Base-by-base conservation (phyloP, 768 basidiomycete species). In the Naganishia friedmannii region DNA sequence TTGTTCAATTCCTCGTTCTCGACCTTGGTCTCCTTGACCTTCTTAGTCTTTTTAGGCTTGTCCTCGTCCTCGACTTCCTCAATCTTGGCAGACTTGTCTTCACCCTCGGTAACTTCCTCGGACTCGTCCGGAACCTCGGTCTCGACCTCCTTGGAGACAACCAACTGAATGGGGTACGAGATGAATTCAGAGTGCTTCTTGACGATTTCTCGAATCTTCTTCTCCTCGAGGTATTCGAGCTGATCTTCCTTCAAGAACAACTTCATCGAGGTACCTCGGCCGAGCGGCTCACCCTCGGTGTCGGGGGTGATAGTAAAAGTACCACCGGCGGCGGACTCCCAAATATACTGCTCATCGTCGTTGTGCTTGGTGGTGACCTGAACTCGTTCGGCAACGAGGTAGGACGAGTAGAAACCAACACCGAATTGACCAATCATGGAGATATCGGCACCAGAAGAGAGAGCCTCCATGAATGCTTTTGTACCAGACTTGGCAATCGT, bases 111-210 rank as follows among this genome's bases (percentile, higher is more conserved):
- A 66, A 91, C 92, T 80, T 94, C 92, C 89, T 95, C 75, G 48
- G 72, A 70, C 72, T 82, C 80, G 39, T 84, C 82, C 75, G 82
- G 82, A 55, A 84, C 82, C 74, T 92, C 95, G 90, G 94, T 97
- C 86, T 99, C 96, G 65, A 94, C 91, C 85, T 98, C 96, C 88
- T 99, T 99, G 79, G 92, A 92, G 71, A 97, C 94, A 60, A 92
- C 92, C 73, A 99, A 88, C 81, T 98, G 94, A 80, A 98, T 99
- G 74, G 96, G 96, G 85, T 98, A 98, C 34, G 94, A 97, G 84
- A 98, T 99, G 86, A 98, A 98, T 85, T 99, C 95, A 78, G 95
- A 98, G 87, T 99, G 95, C 86, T 98, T 98, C 88, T 99, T 98
- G 82, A 99, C 95, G 76, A 95, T 92, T 76, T 98, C 96, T 87